Percentiles rank a stretch among this genome's conserved stretches.
These are phyloP conservation scores for Rugosomyces carneus DNA, from an alignment of 1,284 basidiomycete species.

Conservation along the genomic window DNA sequence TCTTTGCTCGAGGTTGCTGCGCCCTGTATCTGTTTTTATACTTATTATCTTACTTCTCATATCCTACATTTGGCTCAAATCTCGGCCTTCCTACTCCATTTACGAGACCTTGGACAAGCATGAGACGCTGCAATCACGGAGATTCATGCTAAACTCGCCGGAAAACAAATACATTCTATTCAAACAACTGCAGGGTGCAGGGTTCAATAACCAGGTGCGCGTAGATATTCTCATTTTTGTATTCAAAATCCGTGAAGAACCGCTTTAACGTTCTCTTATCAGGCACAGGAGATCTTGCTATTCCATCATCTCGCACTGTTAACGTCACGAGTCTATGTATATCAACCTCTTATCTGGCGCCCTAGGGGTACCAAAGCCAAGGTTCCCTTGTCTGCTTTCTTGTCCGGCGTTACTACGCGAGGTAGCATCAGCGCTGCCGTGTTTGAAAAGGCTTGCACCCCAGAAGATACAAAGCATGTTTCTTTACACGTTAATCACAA, in stretches of 20 bases:
- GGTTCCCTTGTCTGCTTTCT: conserved; percentile 36
- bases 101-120: conserved; percentile 24
- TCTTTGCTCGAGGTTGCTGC: conserved; percentile 18
- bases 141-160: conserved; percentile 21
- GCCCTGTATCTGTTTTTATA: conserved; percentile 15
- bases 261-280: conserved; percentile 1
- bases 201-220: conserved; percentile 39
- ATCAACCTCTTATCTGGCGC: conserved; percentile 38
- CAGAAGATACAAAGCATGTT: conserved; percentile 30
- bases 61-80: conserved; percentile 24
- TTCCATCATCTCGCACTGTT: conserved; percentile 37
- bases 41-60: conserved; percentile 14
- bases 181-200: conserved; percentile 37
- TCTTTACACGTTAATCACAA: conserved; percentile 21
- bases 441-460: conserved; percentile 33
- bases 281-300: conserved; percentile 40
- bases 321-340: conserved; percentile 33
- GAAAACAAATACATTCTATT: conserved; percentile 35
- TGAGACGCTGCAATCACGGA: conserved; percentile 24
- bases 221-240: background rate
- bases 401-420: conserved; percentile 28
- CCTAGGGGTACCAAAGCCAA: conserved; percentile 31
- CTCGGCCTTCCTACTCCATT: conserved; percentile 28
- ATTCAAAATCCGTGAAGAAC: background rate
- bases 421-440: conserved; percentile 28